Conservation (phyloP, 768 basidiomycete genomes). For the Agaricus sinodeliciosus region DNA sequence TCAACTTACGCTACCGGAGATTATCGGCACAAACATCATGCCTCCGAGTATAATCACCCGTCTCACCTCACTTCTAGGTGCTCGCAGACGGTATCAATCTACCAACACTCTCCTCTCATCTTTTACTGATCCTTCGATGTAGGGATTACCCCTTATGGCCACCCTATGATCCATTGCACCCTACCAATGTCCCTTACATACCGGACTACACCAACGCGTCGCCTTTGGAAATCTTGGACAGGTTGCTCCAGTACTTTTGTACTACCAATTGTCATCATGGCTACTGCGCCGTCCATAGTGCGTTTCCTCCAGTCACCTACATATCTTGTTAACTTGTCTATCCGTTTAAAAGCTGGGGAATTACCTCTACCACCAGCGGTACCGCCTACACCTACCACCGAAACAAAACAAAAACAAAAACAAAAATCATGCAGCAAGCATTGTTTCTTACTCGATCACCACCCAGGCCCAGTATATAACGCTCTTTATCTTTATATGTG, state of each 20-base stretch:
- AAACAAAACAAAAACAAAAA: slow-evolving; percentile 12
- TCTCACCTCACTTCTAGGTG: slow-evolving; percentile 3
- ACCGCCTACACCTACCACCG: slow-evolving; percentile 18
- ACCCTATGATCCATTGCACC: slow-evolving; percentile 5
- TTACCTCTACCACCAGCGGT: slow-evolving; percentile 21
- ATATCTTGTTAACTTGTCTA: not conserved
- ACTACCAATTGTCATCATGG: slow-evolving; percentile 44
- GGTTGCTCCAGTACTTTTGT: slow-evolving; percentile 40
- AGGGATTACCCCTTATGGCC: slow-evolving; percentile 30
- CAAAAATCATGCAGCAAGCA: slow-evolving; percentile 22
- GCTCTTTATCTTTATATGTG: not conserved
- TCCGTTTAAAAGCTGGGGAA: slow-evolving; percentile 17
- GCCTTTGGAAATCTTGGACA: slow-evolving; percentile 21
- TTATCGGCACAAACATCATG: slow-evolving; percentile 44
- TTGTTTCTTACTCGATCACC: slow-evolving; percentile 22
- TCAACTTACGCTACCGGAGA: slow-evolving; percentile 31
- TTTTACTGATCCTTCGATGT: not conserved
- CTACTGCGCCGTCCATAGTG: slow-evolving; percentile 46
- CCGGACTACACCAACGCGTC: slow-evolving; percentile 5
- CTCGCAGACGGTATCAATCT: not conserved
- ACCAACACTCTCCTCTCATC: not conserved
- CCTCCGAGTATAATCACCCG: slow-evolving; percentile 18
- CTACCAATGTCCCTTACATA: slow-evolving; percentile 9
- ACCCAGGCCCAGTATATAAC: not conserved
- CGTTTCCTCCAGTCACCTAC: slow-evolving; percentile 10